Conservation (phyloP, 257 asterid species). For the Linderniella brevidens region DNA sequence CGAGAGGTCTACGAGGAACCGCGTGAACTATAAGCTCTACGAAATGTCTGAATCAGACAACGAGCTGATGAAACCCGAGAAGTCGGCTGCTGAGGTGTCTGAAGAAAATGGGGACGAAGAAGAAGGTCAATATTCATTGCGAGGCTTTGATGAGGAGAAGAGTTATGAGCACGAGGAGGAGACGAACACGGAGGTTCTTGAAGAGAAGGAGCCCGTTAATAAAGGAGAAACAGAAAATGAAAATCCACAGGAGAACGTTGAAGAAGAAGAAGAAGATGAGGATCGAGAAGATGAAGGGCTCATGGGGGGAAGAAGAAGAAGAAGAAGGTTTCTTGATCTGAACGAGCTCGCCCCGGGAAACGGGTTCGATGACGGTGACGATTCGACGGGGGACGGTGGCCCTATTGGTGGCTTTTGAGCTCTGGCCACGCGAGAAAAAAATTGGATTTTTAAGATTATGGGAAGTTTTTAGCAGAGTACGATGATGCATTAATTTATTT, state of each 20-base stretch:
- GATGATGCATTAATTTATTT: no score
- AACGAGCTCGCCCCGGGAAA: constrained; percentile 71
- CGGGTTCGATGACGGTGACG: constrained; percentile 51
- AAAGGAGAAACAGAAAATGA: not conserved
- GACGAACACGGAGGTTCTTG: constrained; percentile 4
- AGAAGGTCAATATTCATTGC: constrained; percentile 9
- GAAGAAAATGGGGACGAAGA: constrained; percentile 27
- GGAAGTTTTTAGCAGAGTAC: no score
- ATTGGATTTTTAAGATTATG: no score
- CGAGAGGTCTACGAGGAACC: constrained; percentile 68
- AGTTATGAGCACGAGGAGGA: constrained; percentile 24
- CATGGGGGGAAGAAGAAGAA: constrained; percentile 23
- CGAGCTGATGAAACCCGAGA: constrained; percentile 36
- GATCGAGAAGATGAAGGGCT: constrained; percentile 18
- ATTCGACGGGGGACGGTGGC: constrained; percentile 34
- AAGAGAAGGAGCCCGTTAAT: not conserved
- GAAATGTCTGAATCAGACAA: constrained; percentile 76
- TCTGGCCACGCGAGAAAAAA: no score
- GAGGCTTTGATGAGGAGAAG: not conserved
- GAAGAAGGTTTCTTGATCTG: constrained; percentile 53
- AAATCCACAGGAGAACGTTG: not conserved
- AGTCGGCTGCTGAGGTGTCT: constrained; percentile 27
- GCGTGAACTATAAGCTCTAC: constrained; percentile 46
- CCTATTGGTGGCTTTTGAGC: not conserved
- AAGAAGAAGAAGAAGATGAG: constrained; percentile 15